Conservation (phyloP, 2,329 filamentous ascomycete species). For the Hypoxylon sp. region DNA sequence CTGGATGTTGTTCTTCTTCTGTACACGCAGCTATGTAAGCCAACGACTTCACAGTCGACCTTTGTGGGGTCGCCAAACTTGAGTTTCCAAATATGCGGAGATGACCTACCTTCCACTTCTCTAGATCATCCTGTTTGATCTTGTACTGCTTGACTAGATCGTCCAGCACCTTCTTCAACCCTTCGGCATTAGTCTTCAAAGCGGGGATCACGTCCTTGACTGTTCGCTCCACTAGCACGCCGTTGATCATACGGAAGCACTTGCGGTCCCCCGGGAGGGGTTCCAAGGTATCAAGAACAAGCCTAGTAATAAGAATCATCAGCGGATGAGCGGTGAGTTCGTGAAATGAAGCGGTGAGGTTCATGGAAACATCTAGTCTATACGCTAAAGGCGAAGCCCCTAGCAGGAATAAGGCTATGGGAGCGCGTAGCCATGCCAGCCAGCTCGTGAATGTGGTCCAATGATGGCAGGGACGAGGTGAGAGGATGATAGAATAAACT, state of each 20-base stretch:
- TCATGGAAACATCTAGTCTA: slow-evolving; percentile 41
- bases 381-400: slow-evolving; percentile 42
- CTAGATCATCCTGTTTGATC: slow-evolving; percentile 91
- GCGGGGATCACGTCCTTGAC: slow-evolving; percentile 93
- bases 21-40: slow-evolving; percentile 48
- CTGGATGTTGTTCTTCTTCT: slow-evolving; percentile 93
- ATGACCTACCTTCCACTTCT: slow-evolving; percentile 90
- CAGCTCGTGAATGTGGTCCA: slow-evolving; percentile 19
- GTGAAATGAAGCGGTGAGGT: slow-evolving; percentile 49
- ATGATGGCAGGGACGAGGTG: slow-evolving; percentile 40
- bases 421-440: slow-evolving; percentile 24
- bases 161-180: slow-evolving; percentile 92
- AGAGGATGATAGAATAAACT: slow-evolving; percentile 32
- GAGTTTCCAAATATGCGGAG: slow-evolving; percentile 29
- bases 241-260: slow-evolving; percentile 99
- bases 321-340: slow-evolving; percentile 57
- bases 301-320: slow-evolving; percentile 65
- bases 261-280: slow-evolving; percentile 88
- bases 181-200: slow-evolving; percentile 92
- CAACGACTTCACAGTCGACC: slow-evolving; percentile 21
- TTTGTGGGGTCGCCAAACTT: slow-evolving; percentile 25
- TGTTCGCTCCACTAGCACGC: slow-evolving; percentile 92
- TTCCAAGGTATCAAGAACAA: slow-evolving; percentile 91
- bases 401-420: slow-evolving; percentile 39
- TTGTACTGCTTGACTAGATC: slow-evolving; percentile 98